Evolutionary conservation across 2,329 filamentous ascomycete genomes (phyloP).

Genomic region (Triangularia verruculosa): DNA sequence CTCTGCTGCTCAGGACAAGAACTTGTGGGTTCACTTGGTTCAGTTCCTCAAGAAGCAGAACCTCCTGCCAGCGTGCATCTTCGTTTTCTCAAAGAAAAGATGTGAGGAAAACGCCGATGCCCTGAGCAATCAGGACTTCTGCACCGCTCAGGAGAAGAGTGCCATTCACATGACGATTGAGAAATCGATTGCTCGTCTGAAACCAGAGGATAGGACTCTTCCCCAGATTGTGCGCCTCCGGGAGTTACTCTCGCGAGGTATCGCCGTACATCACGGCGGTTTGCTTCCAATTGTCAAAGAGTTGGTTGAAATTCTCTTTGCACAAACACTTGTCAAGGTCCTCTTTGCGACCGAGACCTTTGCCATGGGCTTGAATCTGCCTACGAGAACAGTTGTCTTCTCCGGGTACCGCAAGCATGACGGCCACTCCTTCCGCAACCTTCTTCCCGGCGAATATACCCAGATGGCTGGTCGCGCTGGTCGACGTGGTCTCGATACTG

Average conservation of each 20-base stretch:
- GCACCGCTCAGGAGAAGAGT: constrained; percentile 90
- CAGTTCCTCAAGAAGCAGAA: constrained; percentile 85
- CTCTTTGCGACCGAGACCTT: constrained; percentile 98
- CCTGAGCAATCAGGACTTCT: constrained; percentile 91
- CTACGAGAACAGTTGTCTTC: constrained; percentile 94
- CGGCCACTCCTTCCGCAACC: constrained; percentile 83
- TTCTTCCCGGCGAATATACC: constrained; percentile 93
- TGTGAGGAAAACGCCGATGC: constrained; percentile 98
- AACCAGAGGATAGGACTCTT: constrained; percentile 83
- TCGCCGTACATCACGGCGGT: constrained; percentile 94
- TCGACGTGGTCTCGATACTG: constrained; percentile 84
- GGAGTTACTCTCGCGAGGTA: constrained; percentile 80
- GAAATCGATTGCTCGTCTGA: constrained; percentile 86
- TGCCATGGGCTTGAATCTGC: constrained; percentile 95
- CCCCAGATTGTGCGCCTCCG: constrained; percentile 87
- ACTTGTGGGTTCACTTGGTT: constrained; percentile 93
- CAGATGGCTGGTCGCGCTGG: constrained; percentile 97
- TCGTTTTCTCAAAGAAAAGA: constrained; percentile 97
- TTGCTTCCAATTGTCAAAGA: constrained; percentile 96
- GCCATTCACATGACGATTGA: constrained; percentile 97
- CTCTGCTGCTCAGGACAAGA: constrained; percentile 90
- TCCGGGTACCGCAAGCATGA: constrained; percentile 97
- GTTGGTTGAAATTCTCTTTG: constrained; percentile 93
- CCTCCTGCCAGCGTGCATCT: constrained; percentile 89
- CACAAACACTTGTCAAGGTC: constrained; percentile 91